Conservation (phyloP, 345 rosid species). For the Eucalyptus marginata region DNA sequence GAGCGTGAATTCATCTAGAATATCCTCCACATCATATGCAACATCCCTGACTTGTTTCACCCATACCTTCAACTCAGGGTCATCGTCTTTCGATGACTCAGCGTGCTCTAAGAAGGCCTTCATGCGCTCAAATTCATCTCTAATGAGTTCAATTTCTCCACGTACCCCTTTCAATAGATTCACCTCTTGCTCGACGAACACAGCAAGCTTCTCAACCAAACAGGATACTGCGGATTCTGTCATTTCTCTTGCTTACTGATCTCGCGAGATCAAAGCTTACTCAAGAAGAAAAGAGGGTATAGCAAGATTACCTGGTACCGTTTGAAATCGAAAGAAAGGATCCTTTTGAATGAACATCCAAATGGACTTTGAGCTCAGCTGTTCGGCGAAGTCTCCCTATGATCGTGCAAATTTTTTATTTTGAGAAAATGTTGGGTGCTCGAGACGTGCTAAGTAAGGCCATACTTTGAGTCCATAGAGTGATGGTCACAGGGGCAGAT, state of each 20-base stretch:
- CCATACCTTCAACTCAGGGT: not conserved
- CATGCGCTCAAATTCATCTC: not conserved
- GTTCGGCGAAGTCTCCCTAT: too few relatives aligned
- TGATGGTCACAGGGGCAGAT: not conserved
- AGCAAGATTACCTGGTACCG: fast-evolving
- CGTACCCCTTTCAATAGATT: not conserved
- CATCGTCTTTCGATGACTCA: not conserved
- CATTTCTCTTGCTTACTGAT: not conserved
- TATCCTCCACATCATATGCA: not conserved
- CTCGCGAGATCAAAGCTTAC: not conserved
- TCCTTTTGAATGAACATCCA: not conserved
- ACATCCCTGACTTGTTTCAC: not conserved
- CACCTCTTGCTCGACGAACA: not conserved
- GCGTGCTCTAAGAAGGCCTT: not conserved
- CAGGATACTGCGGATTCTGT: not conserved
- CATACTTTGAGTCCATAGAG: not conserved
- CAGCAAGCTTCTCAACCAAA: not conserved
- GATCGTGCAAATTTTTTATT: too few relatives aligned
- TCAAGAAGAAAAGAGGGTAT: not conserved
- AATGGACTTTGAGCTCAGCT: not conserved
- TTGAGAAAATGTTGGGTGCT: too few relatives aligned
- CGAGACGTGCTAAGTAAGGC: too few relatives aligned
- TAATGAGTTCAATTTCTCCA: not conserved
- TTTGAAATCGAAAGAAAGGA: not conserved
- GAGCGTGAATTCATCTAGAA: not conserved